Evolutionary conservation across 2,329 filamentous ascomycete genomes (phyloP).

Genomic region (Macrophomina tecta): DNA sequence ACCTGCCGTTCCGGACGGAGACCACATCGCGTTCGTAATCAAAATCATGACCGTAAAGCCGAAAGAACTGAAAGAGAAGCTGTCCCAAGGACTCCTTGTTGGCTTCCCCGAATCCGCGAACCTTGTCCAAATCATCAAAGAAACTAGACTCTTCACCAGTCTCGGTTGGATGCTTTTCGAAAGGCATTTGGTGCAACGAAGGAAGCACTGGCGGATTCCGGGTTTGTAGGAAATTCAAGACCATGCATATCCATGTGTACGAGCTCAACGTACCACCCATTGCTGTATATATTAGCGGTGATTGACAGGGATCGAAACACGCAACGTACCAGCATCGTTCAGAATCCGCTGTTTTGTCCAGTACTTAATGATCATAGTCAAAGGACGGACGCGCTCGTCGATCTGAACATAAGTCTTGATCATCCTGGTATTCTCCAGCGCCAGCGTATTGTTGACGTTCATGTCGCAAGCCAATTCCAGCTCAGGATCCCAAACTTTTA

Average conservation of each 20-base stretch:
- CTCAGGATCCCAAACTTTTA: conserved; percentile 98
- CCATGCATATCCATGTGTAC: conserved; percentile 99
- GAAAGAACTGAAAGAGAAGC: conserved; percentile 94
- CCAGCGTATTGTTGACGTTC: conserved; percentile 97
- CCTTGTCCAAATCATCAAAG: conserved; percentile 79
- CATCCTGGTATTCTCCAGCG: conserved; percentile 96
- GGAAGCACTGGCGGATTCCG: conserved; percentile 84
- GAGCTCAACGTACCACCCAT: conserved; percentile 95
- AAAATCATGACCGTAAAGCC: conserved; percentile 91
- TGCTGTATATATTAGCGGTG: conserved; percentile 58
- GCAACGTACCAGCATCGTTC: conserved; percentile 87
- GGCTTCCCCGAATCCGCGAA: conserved; percentile 74
- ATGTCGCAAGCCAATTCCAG: conserved; percentile 90
- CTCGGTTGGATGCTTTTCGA: conserved; percentile 64
- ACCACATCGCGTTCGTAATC: conserved; percentile 85
- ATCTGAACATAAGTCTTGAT: conserved; percentile 96
- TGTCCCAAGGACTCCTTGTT: conserved; percentile 85
- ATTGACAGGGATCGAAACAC: not conserved
- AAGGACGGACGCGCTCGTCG: conserved; percentile 84
- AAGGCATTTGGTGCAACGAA: conserved; percentile 76
- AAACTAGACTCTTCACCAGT: conserved; percentile 77
- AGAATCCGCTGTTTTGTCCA: conserved; percentile 93
- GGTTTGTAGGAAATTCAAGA: conserved; percentile 93
- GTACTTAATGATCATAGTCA: conserved; percentile 97
- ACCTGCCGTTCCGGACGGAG: conserved; percentile 80